A percentile compares a stretch with the other conserved stretches of the same genome.
Evolutionary conservation across 2,329 filamentous ascomycete genomes (phyloP).

Genomic region (Pezicula carpinea): DNA sequence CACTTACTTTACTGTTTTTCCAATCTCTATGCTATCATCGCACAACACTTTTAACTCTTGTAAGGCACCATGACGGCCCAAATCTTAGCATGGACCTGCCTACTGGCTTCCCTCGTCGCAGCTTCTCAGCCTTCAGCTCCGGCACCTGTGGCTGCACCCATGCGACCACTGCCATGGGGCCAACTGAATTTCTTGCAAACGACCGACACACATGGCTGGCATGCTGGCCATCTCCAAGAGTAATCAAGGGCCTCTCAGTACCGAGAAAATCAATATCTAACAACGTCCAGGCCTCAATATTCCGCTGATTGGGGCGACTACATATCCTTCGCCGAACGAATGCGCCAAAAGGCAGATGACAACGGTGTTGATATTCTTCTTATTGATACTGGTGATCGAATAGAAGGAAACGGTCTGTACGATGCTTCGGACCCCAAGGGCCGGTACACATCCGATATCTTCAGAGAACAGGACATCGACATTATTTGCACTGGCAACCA

Average conservation of each 20-base stretch:
- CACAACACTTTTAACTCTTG: background rate
- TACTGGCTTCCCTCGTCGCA: slow-evolving; percentile 16
- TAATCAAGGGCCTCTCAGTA: slow-evolving; percentile 33
- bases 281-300: slow-evolving; percentile 65
- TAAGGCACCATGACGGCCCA: slow-evolving; percentile 11
- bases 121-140: slow-evolving; percentile 75
- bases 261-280: slow-evolving; percentile 8
- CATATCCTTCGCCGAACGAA: slow-evolving; percentile 81
- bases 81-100: slow-evolving; percentile 14
- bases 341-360: slow-evolving; percentile 73
- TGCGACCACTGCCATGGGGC: slow-evolving; percentile 85
- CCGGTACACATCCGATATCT: slow-evolving; percentile 81
- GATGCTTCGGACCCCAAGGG: slow-evolving; percentile 87
- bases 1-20: no score
- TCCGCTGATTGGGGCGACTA: slow-evolving; percentile 98
- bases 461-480: slow-evolving; percentile 78
- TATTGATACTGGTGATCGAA: slow-evolving; percentile 89
- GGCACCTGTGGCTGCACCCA: slow-evolving; percentile 71
- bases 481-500: slow-evolving; percentile 88
- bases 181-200: slow-evolving; percentile 97
- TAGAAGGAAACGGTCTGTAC: slow-evolving; percentile 93
- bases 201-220: slow-evolving; percentile 94
- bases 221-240: slow-evolving; percentile 89
- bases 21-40: background rate
- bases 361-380: slow-evolving; percentile 81